These are phyloP conservation scores for Xylaria sp. DNA, from an alignment of 495 filamentous ascomycete genomes.

Conservation along the genomic window DNA sequence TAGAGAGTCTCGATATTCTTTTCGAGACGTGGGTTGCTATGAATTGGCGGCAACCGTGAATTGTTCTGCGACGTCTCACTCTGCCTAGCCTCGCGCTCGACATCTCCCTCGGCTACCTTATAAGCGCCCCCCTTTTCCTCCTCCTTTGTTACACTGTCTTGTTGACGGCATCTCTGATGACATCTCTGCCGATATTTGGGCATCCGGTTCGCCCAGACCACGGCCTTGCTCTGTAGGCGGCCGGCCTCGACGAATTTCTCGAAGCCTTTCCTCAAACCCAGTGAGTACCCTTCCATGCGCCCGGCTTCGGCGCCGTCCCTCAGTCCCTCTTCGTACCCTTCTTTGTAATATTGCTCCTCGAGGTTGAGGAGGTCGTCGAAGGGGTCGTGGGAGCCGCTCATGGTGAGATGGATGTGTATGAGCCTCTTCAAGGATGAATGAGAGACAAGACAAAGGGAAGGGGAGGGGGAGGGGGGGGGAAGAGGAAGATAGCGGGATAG, in stretches of 20 bases:
- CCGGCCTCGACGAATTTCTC: conserved; percentile 87
- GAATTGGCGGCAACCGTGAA: conserved; percentile 53
- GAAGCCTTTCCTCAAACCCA: conserved; percentile 92
- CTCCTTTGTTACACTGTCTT: conserved; percentile 23
- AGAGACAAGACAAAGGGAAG: no score
- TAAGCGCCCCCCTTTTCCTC: neutral
- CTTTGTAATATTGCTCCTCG: conserved; percentile 84
- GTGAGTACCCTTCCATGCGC: conserved; percentile 82
- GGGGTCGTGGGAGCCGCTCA: conserved; percentile 50
- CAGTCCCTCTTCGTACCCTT: conserved; percentile 79
- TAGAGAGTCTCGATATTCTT: conserved; percentile 76
- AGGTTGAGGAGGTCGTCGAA: conserved; percentile 78
- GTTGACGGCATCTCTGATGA: conserved; percentile 4
- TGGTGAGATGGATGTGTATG: conserved; percentile 1
- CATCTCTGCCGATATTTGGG: conserved; percentile 29
- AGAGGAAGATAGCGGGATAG: no score
- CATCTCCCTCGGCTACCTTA: conserved; percentile 6
- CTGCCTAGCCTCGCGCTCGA: conserved; percentile 6
- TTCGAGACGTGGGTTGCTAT: conserved; percentile 67
- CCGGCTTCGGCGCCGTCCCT: conserved; percentile 82
- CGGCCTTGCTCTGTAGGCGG: conserved; percentile 76
- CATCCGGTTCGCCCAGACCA: conserved; percentile 73
- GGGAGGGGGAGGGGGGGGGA: no score
- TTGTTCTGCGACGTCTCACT: conserved; percentile 3
- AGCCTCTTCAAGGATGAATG: no score